phyloP scores from a whole-genome alignment of 108 stramenopile species.

The Nitzschia sp. region DNA sequence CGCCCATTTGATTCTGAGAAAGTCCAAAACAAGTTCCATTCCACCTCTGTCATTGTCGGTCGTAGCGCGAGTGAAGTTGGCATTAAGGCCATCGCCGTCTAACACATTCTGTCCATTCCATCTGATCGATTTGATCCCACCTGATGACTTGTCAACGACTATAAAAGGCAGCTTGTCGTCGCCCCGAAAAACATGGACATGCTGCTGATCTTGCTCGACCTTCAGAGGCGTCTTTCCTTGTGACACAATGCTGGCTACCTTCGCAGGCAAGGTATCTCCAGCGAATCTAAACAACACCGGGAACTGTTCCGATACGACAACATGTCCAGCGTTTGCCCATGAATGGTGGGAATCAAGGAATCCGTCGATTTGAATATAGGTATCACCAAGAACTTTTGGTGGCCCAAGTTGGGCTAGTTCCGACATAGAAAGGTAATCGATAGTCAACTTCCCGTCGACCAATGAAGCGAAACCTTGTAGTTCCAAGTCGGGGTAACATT shows the following conservation, averaged over 20 bases:
- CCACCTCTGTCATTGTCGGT: constrained; percentile 89
- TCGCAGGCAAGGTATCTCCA: neutral
- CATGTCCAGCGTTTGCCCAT: constrained; percentile 55
- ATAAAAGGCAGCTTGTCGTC: constrained; percentile 11
- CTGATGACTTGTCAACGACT: constrained; percentile 39
- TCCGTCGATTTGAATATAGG: constrained; percentile 7
- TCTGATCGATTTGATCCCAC: constrained; percentile 24
- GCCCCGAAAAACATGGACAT: constrained; percentile 4
- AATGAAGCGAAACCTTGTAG: neutral
- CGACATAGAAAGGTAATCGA: neutral
- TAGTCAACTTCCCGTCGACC: neutral
- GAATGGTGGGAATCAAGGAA: neutral
- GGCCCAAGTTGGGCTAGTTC: neutral
- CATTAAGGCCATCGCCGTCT: constrained; percentile 23
- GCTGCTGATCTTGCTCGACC: neutral
- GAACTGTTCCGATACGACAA: constrained; percentile 50
- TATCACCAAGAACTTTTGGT: neutral
- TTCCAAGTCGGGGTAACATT: neutral
- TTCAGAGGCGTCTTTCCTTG: neutral
- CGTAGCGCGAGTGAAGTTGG: constrained; percentile 70
- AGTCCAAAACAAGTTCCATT: constrained; percentile 47
- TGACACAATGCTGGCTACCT: neutral
- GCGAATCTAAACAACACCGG: constrained; percentile 9
- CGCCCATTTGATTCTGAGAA: constrained; percentile 18
- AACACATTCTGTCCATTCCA: constrained; percentile 21